Conservation (phyloP, 2,329 filamentous ascomycete species). For the Alternaria arbusti region DNA sequence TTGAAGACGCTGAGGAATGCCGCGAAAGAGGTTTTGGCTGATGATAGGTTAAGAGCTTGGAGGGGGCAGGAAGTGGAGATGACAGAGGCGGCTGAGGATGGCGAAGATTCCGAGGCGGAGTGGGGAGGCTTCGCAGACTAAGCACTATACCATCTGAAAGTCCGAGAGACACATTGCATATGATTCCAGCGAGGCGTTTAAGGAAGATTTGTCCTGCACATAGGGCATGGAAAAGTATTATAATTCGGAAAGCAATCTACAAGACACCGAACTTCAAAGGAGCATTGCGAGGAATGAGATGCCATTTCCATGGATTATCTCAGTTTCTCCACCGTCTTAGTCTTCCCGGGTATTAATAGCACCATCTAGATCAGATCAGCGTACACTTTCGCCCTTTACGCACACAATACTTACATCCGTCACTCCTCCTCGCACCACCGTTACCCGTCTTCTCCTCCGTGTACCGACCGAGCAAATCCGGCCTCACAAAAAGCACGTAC, state of each 20-base stretch:
- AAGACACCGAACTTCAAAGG: neutral
- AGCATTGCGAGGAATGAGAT: neutral
- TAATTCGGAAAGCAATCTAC: neutral
- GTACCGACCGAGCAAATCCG: constrained; percentile 32
- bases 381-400: neutral
- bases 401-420: constrained; percentile 6
- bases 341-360: constrained; percentile 5
- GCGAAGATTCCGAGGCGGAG: constrained; percentile 59
- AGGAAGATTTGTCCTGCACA: neutral
- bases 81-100: constrained; percentile 50
- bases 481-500: constrained; percentile 29
- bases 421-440: neutral
- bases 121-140: constrained; percentile 75
- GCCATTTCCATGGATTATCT: neutral
- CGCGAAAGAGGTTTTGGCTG: constrained; percentile 72
- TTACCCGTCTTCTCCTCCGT: constrained; percentile 8
- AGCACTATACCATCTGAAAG: constrained; percentile 19
- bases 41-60: constrained; percentile 76
- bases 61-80: constrained; percentile 46
- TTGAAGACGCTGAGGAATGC: constrained; percentile 75
- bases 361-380: constrained; percentile 6
- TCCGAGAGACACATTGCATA: constrained; percentile 10
- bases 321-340: neutral
- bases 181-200: constrained; percentile 24
- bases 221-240: constrained; percentile 5